Base-by-base conservation (phyloP, 169 alveolate genomes). In the Cryptosporidium felis region DNA sequence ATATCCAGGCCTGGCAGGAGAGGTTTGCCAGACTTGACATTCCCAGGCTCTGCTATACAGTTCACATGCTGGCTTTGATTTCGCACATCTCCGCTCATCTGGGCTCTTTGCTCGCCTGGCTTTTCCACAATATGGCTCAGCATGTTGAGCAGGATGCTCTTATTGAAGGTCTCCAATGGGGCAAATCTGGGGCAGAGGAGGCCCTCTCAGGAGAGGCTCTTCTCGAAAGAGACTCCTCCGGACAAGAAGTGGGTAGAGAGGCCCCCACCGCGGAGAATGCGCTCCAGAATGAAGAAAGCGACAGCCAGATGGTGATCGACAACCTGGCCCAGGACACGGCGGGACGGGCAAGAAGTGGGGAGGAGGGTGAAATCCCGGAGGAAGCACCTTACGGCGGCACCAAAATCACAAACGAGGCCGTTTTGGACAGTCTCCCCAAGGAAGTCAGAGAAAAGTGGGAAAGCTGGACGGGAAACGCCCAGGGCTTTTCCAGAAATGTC, bases 1-100 rank as follows among this genome's bases (percentile, higher is more conserved):
- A 74, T 8, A 41, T 74, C 32, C 85, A 74, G 40, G 85, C 85
- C n/a, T 74, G 85, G 85, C 85, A 74, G 32, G 85, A 74, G 40
- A 74, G 85, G 30, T 74, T 74, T 74, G 65, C 85, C 16, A 32
- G 85, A 38, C 56, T 74, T 2, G 85, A 74, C 28, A 61, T 74
- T 18, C 85, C 85, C 3, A 74, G 85, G 40, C 53, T 74, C 14
- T 53, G 85, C 61, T 53, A 56, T 8, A 74, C 85, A 21, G 85
- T 74, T 5, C 85, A 74, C 21, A 14, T 74, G n/a, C 46, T 74
- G 12, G 58, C 85, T 5, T 44, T 74, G 4, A 53, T 74, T n/a
- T 74, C 85, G 2, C 85, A 74, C n/a, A 56, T 74, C 26, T 74
- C 85, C 10, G 85, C 85, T 16, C 66, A 74, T 74, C 59, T 74